Conservation (phyloP, 306 rosid genomes). For the Pueraria montana region DNA sequence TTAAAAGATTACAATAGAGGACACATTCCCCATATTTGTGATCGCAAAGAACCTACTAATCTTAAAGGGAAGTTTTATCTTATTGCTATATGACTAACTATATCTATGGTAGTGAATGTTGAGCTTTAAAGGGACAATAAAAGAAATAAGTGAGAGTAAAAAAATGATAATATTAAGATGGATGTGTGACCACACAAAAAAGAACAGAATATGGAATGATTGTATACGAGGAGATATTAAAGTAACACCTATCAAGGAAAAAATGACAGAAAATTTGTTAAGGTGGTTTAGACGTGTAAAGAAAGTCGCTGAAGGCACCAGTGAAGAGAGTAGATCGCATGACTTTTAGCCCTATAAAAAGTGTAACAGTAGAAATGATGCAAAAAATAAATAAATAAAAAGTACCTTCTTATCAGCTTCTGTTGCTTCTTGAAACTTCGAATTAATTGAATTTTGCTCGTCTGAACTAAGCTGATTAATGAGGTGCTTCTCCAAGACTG, state of each 20-base stretch:
- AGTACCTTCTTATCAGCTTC: constrained; percentile 90
- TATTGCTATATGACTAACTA: background rate
- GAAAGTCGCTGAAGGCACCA: background rate
- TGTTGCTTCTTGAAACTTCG: constrained; percentile 84
- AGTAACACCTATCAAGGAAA: background rate
- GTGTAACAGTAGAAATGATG: constrained; percentile 23
- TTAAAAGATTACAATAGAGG: constrained; percentile 20
- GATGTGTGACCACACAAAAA: too few species aligned
- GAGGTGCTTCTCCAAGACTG: constrained; percentile 88
- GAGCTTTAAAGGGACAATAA: background rate
- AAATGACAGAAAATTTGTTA: background rate
- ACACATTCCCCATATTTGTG: background rate
- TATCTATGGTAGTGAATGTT: background rate
- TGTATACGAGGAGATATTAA: background rate
- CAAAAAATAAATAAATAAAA: constrained; percentile 38
- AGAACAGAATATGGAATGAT: background rate
- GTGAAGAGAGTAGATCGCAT: background rate
- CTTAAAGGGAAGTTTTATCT: background rate
- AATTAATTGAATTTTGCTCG: constrained; percentile 79
- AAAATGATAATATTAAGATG: too few species aligned
- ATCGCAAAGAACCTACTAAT: background rate
- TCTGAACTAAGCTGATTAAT: constrained; percentile 86
- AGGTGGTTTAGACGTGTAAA: background rate
- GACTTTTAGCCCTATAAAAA: background rate
- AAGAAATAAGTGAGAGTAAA: background rate